phyloP scores from a whole-genome alignment of 768 basidiomycete species.

The Cystofilobasidium capitatum region DNA sequence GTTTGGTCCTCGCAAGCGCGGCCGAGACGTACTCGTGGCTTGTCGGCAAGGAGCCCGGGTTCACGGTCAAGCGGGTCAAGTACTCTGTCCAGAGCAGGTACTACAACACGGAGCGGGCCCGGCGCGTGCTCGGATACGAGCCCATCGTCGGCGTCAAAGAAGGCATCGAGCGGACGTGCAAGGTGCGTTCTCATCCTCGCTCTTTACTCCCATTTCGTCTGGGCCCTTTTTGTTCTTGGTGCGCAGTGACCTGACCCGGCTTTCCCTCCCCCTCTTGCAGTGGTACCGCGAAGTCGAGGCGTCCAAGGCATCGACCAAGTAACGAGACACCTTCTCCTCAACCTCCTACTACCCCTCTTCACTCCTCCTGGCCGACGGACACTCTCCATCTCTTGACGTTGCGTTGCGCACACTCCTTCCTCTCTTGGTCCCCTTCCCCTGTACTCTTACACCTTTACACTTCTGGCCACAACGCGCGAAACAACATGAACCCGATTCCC shows the following conservation, averaged over 20 bases:
- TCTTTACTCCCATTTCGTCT: not conserved
- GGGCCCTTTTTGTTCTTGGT: not conserved
- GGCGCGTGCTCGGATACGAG: conserved; percentile 84
- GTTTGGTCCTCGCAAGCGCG: conserved; percentile 58
- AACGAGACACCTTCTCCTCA: no score
- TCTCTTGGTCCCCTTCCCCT: no score
- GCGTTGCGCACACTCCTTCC: no score
- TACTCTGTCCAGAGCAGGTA: conserved; percentile 70
- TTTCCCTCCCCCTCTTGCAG: not conserved
- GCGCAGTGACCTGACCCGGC: not conserved
- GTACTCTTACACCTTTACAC: no score
- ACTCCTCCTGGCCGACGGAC: no score
- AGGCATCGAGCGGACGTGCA: conserved; percentile 52
- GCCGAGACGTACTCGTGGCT: conserved; percentile 67
- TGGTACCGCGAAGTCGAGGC: conserved; percentile 22
- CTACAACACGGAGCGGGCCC: conserved; percentile 77
- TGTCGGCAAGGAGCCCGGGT: conserved; percentile 66
- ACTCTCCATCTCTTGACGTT: no score
- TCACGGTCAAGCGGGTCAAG: conserved; percentile 74
- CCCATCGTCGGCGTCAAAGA: conserved; percentile 82
- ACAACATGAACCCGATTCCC: no score
- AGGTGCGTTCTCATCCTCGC: not conserved
- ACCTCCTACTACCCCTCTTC: no score
- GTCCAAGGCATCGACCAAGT: conserved; percentile 11
- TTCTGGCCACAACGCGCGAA: no score